A percentile compares a stretch with the other conserved stretches of the same genome.
These are phyloP conservation scores for Penicillium parvum DNA, from an alignment of 495 filamentous ascomycete genomes.

Conservation along the genomic window DNA sequence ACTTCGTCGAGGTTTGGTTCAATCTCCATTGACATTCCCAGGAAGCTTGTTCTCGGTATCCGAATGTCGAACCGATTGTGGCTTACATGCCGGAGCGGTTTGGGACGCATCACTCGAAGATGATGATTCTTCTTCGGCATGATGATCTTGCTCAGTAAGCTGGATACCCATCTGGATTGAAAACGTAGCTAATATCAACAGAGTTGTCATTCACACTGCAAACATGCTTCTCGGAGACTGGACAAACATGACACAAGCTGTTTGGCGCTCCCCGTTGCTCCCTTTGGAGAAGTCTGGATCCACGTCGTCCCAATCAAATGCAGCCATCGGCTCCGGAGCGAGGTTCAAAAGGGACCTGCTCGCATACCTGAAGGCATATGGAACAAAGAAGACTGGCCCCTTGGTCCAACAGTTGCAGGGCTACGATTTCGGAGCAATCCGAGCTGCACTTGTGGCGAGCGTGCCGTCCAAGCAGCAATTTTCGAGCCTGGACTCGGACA, in stretches of 20 bases:
- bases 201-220: slow-evolving; percentile 78
- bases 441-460: slow-evolving; percentile 72
- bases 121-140: slow-evolving; percentile 75
- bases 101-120: slow-evolving; percentile 85
- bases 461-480: slow-evolving; percentile 63
- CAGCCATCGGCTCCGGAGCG: slow-evolving; percentile 53
- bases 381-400: slow-evolving; percentile 44
- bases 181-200: slow-evolving; percentile 5
- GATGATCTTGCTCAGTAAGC: slow-evolving; percentile 67
- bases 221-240: slow-evolving; percentile 87
- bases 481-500: slow-evolving; percentile 26
- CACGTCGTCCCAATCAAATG: slow-evolving; percentile 5
- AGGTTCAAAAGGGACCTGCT: slow-evolving; percentile 75
- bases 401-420: slow-evolving; percentile 53
- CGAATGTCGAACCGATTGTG: slow-evolving; percentile 65
- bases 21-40: slow-evolving; percentile 16
- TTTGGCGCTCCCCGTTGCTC: slow-evolving; percentile 75
- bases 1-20: background rate
- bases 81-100: slow-evolving; percentile 84
- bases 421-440: slow-evolving; percentile 67
- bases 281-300: slow-evolving; percentile 36
- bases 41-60: slow-evolving; percentile 57
- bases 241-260: slow-evolving; percentile 80
- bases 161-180: background rate
- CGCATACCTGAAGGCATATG: slow-evolving; percentile 68